These are phyloP conservation scores for Leccinum broughii DNA, from an alignment of 768 basidiomycete species.

Conservation along the genomic window DNA sequence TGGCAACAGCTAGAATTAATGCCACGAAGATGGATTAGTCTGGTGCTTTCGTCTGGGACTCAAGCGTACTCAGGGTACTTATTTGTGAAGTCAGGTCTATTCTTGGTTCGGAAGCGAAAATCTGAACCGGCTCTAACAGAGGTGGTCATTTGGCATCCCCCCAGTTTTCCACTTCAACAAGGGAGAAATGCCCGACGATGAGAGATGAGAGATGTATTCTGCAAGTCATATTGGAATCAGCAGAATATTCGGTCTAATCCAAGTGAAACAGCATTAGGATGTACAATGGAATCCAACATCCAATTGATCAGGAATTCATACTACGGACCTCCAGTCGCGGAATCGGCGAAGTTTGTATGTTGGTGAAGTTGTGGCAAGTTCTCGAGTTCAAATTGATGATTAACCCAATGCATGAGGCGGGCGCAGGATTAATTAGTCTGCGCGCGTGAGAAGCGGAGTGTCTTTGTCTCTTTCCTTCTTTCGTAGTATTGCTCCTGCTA, in stretches of 20 bases:
- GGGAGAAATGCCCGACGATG: not conserved
- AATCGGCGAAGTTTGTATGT: no score
- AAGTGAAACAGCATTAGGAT: not conserved
- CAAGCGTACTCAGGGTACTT: no score
- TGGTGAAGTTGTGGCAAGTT: no score
- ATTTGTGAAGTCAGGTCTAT: no score
- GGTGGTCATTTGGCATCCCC: not conserved
- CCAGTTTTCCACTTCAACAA: not conserved
- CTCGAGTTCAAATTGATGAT: no score
- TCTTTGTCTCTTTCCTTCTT: no score
- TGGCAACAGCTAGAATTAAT: no score
- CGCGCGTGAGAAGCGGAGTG: no score
- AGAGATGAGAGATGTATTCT: not conserved
- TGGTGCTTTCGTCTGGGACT: not conserved
- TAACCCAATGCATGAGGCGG: no score
- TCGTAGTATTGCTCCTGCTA: no score
- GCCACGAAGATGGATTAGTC: conserved; percentile 54
- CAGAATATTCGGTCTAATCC: not conserved
- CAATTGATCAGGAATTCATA: not conserved
- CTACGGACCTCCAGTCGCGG: not conserved
- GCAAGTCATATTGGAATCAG: not conserved
- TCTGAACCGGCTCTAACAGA: not conserved
- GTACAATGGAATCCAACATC: conserved; percentile 6
- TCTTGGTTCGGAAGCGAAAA: no score
- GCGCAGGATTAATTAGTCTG: no score